Conservation (phyloP, 1,139 yeast genomes). For the Taphrina communis region DNA sequence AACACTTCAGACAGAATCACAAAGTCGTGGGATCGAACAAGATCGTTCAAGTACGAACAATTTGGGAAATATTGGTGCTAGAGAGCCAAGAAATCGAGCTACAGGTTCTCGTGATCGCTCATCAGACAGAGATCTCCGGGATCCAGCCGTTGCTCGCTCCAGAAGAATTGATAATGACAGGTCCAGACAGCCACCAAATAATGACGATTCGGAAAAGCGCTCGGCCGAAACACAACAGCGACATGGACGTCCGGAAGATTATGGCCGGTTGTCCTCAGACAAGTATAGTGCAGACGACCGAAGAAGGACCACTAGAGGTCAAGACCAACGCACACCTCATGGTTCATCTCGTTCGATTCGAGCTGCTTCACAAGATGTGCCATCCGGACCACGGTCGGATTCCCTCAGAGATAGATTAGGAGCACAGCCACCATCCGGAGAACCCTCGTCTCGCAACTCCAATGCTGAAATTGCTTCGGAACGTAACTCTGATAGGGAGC, state of each 20-base stretch:
- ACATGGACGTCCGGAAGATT: background rate
- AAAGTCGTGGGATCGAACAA: background rate
- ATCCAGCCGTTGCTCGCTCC: background rate
- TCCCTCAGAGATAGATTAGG: background rate
- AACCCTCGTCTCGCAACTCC: background rate
- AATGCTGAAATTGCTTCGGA: background rate
- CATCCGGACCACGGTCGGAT: slow-evolving; percentile 6
- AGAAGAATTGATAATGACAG: background rate
- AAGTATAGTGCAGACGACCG: background rate
- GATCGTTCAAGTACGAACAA: background rate
- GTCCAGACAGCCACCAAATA: background rate
- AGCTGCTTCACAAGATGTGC: background rate
- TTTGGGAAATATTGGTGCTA: background rate
- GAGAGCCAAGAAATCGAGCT: background rate
- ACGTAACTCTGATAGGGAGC: background rate
- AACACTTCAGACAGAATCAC: background rate
- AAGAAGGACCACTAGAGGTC: slow-evolving; percentile 1
- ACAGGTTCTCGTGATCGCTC: background rate
- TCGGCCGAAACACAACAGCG: background rate
- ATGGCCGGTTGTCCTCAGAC: slow-evolving; percentile 9
- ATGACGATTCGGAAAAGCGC: background rate
- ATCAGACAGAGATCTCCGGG: background rate
- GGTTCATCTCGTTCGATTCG: background rate
- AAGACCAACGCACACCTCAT: background rate
- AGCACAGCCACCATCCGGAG: background rate